phyloP scores from a whole-genome alignment of 768 basidiomycete genomes.

The Fomitopsis pulvina region DNA sequence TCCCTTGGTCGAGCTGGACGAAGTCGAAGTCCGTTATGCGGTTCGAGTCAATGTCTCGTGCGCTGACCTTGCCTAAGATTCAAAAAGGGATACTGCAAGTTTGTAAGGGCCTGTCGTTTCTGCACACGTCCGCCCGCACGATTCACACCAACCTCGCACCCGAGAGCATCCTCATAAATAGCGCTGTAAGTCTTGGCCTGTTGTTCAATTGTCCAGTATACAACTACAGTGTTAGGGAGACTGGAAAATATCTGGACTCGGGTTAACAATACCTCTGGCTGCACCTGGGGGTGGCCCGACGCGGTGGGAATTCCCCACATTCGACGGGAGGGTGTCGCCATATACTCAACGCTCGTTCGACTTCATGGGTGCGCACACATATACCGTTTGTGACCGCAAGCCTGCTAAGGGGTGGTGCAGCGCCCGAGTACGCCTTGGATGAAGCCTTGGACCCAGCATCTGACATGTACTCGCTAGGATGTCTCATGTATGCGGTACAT shows the following conservation, averaged over 20 bases:
- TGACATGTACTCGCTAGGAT: conserved; percentile 92
- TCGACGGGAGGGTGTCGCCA: conserved; percentile 70
- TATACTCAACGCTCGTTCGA: conserved; percentile 91
- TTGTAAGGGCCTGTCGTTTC: conserved; percentile 82
- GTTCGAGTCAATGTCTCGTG: neutral
- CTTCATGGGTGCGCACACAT: conserved; percentile 68
- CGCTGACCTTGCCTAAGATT: conserved; percentile 43
- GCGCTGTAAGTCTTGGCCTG: conserved; percentile 48
- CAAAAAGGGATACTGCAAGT: conserved; percentile 95
- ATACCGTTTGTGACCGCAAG: neutral
- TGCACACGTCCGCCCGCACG: conserved; percentile 86
- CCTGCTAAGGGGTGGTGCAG: no score
- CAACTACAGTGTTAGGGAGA: conserved; percentile 61
- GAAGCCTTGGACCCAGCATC: conserved; percentile 81
- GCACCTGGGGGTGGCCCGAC: conserved; percentile 64
- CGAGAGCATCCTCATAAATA: conserved; percentile 86
- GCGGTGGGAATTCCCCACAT: conserved; percentile 87
- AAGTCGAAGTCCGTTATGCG: conserved; percentile 70
- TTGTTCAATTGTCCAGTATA: neutral
- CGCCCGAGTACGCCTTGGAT: conserved; percentile 92
- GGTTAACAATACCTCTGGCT: conserved; percentile 74
- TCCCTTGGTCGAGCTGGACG: conserved; percentile 79
- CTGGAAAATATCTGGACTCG: conserved; percentile 94
- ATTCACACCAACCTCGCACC: conserved; percentile 90
- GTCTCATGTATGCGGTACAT: conserved; percentile 87